Conservation (phyloP, 192 early-diverging fungal species). For the Phlyctochytrium arcticum region DNA sequence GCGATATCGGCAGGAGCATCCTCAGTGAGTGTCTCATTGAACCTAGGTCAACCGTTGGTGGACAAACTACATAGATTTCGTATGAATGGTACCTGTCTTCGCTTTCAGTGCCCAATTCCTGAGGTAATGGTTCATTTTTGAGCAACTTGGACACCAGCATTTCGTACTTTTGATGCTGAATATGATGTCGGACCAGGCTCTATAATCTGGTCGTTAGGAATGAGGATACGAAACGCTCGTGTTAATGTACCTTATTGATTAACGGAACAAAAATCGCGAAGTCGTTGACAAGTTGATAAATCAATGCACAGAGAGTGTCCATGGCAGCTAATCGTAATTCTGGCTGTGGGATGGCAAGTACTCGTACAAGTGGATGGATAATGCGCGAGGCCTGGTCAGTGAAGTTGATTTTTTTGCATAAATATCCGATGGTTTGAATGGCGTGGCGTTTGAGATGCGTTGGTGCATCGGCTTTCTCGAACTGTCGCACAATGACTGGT, state of each 20-base stretch:
- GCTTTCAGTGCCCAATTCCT: conserved; percentile 52
- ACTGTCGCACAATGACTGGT: conserved; percentile 72
- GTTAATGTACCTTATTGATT: conserved; percentile 64
- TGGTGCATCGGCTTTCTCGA: conserved; percentile 70
- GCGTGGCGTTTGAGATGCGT: conserved; percentile 56
- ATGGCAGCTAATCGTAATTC: conserved; percentile 65
- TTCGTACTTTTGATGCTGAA: conserved; percentile 72
- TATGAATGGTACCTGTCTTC: conserved; percentile 29
- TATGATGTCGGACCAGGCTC: conserved; percentile 52
- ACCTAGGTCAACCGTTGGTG: background rate
- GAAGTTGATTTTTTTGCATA: conserved; percentile 77
- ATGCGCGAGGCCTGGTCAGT: conserved; percentile 83
- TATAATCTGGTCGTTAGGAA: background rate
- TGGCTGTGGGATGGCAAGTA: conserved; percentile 48
- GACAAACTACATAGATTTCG: no score
- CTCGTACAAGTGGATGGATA: conserved; percentile 76
- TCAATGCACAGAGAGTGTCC: conserved; percentile 76
- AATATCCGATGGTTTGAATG: conserved; percentile 65
- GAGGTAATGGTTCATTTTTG: conserved; percentile 72
- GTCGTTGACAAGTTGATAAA: conserved; percentile 79
- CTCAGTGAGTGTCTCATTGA: conserved; percentile 11
- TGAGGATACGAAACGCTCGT: background rate
- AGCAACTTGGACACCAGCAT: conserved; percentile 67
- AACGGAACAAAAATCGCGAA: conserved; percentile 86
- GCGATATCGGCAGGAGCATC: conserved; percentile 37